A percentile compares a stretch with the other conserved stretches of the same genome.
phyloP scores from a whole-genome alignment of 208 protist species.

The Endotrypanum monterogeii region DNA sequence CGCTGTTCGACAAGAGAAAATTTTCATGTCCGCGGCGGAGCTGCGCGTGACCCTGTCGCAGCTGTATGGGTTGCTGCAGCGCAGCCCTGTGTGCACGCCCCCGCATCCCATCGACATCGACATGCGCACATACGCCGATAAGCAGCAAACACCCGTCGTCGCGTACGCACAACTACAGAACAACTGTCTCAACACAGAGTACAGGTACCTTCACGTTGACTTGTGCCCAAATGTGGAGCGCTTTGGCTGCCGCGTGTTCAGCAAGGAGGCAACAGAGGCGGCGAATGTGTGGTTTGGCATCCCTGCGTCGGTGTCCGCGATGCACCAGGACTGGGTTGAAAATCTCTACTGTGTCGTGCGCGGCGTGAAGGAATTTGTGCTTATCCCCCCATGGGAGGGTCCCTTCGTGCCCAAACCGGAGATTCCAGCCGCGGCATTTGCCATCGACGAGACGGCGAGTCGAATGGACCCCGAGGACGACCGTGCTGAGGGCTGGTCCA shows the following conservation, averaged over 20 bases:
- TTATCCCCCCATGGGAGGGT: constrained; percentile 89
- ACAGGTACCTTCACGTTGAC: constrained; percentile 71
- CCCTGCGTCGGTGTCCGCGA: constrained; percentile 73
- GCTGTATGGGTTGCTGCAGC: constrained; percentile 68
- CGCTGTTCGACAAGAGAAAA: constrained; percentile 37
- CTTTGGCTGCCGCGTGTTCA: constrained; percentile 78
- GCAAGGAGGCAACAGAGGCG: constrained; percentile 65
- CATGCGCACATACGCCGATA: constrained; percentile 45
- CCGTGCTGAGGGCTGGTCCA: constrained; percentile 22
- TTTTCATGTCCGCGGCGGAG: constrained; percentile 86
- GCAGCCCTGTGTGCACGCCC: constrained; percentile 38
- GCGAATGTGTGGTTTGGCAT: constrained; percentile 92
- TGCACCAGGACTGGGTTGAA: constrained; percentile 94
- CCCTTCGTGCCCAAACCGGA: constrained; percentile 83
- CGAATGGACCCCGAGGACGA: constrained; percentile 16
- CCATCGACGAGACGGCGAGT: constrained; percentile 35
- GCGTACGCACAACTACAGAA: constrained; percentile 92
- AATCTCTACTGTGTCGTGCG: constrained; percentile 92
- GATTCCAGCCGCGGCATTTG: constrained; percentile 65
- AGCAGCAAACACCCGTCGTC: constrained; percentile 33
- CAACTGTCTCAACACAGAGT: constrained; percentile 86
- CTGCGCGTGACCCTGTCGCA: constrained; percentile 73
- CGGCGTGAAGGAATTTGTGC: constrained; percentile 90
- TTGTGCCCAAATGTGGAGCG: constrained; percentile 51
- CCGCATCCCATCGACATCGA: constrained; percentile 52